Percentiles rank a stretch among this genome's conserved stretches.
Conservation (phyloP, 305 asterid genomes). For the Withania somnifera region DNA sequence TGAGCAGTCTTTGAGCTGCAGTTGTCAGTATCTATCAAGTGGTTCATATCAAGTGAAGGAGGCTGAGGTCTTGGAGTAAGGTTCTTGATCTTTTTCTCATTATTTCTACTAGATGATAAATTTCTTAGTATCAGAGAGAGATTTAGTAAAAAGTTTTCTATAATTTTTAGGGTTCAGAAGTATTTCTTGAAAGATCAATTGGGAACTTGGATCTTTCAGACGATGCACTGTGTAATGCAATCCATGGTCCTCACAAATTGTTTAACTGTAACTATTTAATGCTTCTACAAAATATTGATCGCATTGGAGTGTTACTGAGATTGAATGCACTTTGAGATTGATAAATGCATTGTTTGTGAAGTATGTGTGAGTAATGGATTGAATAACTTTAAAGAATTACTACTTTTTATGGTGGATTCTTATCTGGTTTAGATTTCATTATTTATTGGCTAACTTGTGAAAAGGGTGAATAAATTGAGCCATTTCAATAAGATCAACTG, state of each 20-base stretch:
- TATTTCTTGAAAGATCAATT: not conserved
- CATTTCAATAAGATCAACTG: not conserved
- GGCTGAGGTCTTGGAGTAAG: constrained; percentile 35
- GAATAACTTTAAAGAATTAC: not conserved
- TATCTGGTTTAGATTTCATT: not conserved
- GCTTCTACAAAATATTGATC: not conserved
- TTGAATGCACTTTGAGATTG: not conserved
- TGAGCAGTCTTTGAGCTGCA: constrained; percentile 14
- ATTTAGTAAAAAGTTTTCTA: not conserved
- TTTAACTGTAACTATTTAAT: not conserved
- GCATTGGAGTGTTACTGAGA: not conserved
- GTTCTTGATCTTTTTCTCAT: not conserved
- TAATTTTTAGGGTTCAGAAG: not conserved
- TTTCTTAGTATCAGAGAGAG: not conserved
- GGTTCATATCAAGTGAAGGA: constrained; percentile 9
- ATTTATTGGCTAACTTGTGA: not conserved
- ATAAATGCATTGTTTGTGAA: not conserved
- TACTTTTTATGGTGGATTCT: not conserved
- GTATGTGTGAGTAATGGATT: not conserved
- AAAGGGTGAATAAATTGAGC: not conserved
- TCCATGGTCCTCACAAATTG: not conserved
- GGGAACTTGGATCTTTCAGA: not conserved
- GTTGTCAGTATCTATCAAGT: constrained; percentile 1
- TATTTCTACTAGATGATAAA: not conserved
- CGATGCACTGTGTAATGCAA: not conserved